Base-by-base conservation (phyloP, 169 alveolate genomes). In the Plasmodium coatneyi region DNA sequence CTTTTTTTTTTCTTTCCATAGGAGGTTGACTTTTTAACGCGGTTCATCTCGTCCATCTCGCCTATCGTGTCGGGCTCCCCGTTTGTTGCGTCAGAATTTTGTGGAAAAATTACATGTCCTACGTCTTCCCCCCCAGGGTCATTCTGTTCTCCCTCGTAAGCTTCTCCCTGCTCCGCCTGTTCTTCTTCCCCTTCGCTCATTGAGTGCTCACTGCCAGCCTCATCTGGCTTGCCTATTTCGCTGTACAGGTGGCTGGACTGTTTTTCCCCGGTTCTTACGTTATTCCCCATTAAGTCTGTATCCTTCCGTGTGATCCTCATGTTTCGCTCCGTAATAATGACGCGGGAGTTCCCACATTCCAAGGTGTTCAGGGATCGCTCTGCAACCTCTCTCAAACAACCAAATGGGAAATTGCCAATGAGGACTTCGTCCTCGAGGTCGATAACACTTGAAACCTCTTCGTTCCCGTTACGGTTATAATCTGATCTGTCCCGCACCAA, bases 361-460 rank as follows among this genome's bases (percentile, higher is more conserved):
- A 32, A 25, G 32, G 3, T 41, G 28, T 30, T 70, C 25, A 14
- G 30, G 30, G 71, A 43, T 6, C 30, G 5, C 9, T 39, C 14
- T 39, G n/a, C 46, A 41, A n/a, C 71, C 41, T 19, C 82, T 16
- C 36, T n/a, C 1, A 49, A 72, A 72, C 80, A 72, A 52, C 41
- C 56, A 52, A n/a, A 74, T 6, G 71, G 83, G 28, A 84, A 7
- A 1, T 84, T 84, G 34, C 32, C 92, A n/a, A 34, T 52, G 5
- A 72, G 49, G 19, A 84, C 60, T 46, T 84, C 92, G 30, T 84
- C 56, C 9, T 76, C 92, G 12, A 84, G 56, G 5, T 84, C 84
- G 12, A 52, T 84, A 22, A 84, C 92, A 46, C 79, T 39, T 39
- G 60, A 22, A 12, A 5, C 34, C 9, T 70, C 36, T 25, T 66